These are phyloP conservation scores for Cercophora samala DNA, from an alignment of 495 filamentous ascomycete species.

Conservation along the genomic window DNA sequence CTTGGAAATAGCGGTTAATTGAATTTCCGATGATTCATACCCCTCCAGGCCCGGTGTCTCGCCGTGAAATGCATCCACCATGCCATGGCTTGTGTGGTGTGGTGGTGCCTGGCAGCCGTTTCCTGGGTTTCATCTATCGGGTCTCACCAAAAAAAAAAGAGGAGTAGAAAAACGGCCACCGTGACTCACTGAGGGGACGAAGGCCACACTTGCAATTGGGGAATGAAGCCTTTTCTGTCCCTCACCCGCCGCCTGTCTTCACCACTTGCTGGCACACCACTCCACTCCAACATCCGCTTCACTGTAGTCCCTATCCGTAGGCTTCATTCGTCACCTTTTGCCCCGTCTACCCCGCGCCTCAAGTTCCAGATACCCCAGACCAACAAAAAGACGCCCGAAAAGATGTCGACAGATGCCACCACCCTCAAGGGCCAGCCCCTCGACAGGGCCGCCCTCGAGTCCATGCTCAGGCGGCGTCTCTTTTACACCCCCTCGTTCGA, in stretches of 20 bases:
- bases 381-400: constrained; percentile 41
- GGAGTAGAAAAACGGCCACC: constrained; percentile 15
- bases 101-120: constrained; percentile 12
- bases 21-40: constrained; percentile 22
- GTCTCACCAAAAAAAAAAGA: constrained; percentile 14
- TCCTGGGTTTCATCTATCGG: constrained; percentile 17
- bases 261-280: constrained; percentile 28
- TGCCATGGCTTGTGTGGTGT: constrained; percentile 9
- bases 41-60: not conserved
- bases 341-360: constrained; percentile 22
- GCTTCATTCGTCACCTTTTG: constrained; percentile 20
- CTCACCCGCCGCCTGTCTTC: constrained; percentile 21
- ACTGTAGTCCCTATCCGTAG: constrained; percentile 12
- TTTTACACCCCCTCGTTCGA: constrained; percentile 97
- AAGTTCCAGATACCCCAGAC: constrained; percentile 6
- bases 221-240: constrained; percentile 1
- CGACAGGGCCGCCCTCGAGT: constrained; percentile 75
- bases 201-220: not conserved
- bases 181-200: not conserved
- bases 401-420: constrained; percentile 50
- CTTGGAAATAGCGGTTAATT: constrained; percentile 22
- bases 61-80: not conserved
- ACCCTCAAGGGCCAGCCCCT: constrained; percentile 88
- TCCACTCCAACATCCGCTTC: constrained; percentile 14
- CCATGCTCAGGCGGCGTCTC: constrained; percentile 77